Evolutionary conservation across 2,329 filamentous ascomycete genomes (phyloP).

Genomic region (Aspergillus sojae): DNA sequence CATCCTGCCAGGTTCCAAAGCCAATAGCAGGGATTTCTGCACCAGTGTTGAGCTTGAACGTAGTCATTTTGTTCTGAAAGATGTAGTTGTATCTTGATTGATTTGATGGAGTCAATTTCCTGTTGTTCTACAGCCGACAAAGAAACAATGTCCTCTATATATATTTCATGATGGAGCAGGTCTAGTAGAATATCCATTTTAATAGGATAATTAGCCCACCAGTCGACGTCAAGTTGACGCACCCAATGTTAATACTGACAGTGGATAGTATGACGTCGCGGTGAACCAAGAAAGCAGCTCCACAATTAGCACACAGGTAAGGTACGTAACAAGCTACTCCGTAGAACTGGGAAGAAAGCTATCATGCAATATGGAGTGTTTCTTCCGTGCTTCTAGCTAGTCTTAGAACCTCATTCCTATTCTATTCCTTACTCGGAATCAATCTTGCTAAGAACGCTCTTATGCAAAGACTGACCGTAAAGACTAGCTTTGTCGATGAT

Average conservation of each 20-base stretch:
- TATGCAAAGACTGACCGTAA: background rate
- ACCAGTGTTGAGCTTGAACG: slow-evolving; percentile 52
- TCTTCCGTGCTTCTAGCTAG: background rate
- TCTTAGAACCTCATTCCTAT: background rate
- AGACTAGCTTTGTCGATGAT: background rate
- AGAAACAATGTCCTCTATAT: background rate
- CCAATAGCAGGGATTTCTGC: slow-evolving; percentile 52
- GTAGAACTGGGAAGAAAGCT: background rate
- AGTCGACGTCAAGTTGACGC: slow-evolving; percentile 27
- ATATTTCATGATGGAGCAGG: background rate
- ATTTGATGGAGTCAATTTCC: background rate
- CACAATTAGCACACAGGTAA: background rate
- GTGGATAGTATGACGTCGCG: slow-evolving; percentile 15
- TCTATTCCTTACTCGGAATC: background rate
- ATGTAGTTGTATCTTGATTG: background rate
- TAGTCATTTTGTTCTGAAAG: slow-evolving; percentile 24
- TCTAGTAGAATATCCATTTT: background rate
- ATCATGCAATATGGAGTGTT: background rate
- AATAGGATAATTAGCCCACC: background rate
- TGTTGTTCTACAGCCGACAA: background rate
- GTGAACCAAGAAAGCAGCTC: slow-evolving; percentile 2
- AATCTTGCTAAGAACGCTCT: background rate
- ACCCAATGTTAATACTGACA: background rate
- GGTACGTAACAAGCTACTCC: background rate
- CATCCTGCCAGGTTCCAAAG: slow-evolving; percentile 60